phyloP scores from a whole-genome alignment of 2,329 filamentous ascomycete genomes.

The Epichloe baconii region DNA sequence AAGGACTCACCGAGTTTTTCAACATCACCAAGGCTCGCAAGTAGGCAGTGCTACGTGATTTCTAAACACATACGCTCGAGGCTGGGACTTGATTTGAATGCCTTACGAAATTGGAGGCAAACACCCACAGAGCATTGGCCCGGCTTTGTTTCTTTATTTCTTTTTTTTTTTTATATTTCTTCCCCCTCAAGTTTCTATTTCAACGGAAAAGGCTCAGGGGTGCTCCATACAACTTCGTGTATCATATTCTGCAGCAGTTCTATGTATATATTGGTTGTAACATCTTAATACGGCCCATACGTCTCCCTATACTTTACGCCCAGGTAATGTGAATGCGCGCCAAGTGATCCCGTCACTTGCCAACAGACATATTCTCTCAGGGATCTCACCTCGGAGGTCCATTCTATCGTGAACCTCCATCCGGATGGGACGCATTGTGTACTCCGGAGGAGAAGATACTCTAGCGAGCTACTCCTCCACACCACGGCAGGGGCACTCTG shows the following conservation, averaged over 20 bases:
- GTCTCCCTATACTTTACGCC: background rate
- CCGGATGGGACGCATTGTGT: slow-evolving; percentile 24
- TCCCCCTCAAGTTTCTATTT: background rate
- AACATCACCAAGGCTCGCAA: slow-evolving; percentile 50
- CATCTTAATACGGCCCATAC: background rate
- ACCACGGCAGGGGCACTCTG: slow-evolving; percentile 4
- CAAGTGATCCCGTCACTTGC: slow-evolving; percentile 33
- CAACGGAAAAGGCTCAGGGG: background rate
- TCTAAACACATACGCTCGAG: background rate
- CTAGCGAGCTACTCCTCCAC: slow-evolving; percentile 9
- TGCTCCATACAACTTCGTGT: background rate
- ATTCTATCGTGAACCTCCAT: slow-evolving; percentile 39
- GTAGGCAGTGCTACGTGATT: slow-evolving; percentile 6
- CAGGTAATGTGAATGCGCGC: slow-evolving; percentile 31
- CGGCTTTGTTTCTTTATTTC: no score
- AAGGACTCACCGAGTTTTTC: slow-evolving; percentile 69
- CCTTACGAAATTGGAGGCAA: background rate
- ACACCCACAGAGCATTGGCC: background rate
- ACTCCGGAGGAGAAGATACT: slow-evolving; percentile 15
- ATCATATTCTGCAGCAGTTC: background rate
- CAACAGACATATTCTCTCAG: slow-evolving; percentile 37
- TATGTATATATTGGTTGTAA: background rate
- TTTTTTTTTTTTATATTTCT: background rate
- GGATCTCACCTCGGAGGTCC: slow-evolving; percentile 31
- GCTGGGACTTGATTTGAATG: background rate